Evolutionary conservation across 805 yeast genomes (phyloP).

Genomic region (Wickerhamomyces ciferrii): DNA sequence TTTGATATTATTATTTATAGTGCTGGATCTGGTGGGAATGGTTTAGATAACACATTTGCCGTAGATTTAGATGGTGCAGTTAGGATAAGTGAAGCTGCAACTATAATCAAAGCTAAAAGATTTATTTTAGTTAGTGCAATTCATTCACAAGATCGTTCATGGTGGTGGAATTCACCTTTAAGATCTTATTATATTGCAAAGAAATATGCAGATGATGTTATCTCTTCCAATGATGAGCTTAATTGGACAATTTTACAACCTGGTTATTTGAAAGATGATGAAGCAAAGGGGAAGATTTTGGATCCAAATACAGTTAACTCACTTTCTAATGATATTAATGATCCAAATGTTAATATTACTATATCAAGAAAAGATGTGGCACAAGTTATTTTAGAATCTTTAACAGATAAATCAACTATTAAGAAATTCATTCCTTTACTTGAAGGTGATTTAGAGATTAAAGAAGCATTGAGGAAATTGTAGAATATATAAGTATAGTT

Average conservation of each 20-base stretch:
- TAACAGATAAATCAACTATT: slow-evolving; percentile 31
- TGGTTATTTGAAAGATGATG: slow-evolving; percentile 35
- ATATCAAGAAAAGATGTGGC: slow-evolving; percentile 56
- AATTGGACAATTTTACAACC: slow-evolving; percentile 54
- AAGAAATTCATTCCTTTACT: slow-evolving; percentile 39
- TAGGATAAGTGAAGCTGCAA: slow-evolving; percentile 50
- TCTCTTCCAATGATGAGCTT: slow-evolving; percentile 33
- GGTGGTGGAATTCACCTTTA: slow-evolving; percentile 34
- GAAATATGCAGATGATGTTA: slow-evolving; percentile 51
- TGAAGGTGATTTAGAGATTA: slow-evolving; percentile 31
- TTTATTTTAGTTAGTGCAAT: slow-evolving; percentile 52
- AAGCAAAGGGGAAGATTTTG: slow-evolving; percentile 37
- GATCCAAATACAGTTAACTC: slow-evolving; percentile 20
- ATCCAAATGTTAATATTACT: not conserved
- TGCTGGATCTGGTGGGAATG: slow-evolving; percentile 61
- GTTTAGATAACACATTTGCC: slow-evolving; percentile 35
- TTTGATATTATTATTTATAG: slow-evolving; percentile 52
- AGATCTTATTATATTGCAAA: slow-evolving; percentile 54
- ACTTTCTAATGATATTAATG: slow-evolving; percentile 1
- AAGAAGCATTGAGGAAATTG: slow-evolving; percentile 7
- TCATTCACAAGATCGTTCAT: slow-evolving; percentile 44
- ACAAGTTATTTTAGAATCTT: slow-evolving; percentile 29
- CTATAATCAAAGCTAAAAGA: slow-evolving; percentile 35
- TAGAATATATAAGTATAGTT: too few species aligned
- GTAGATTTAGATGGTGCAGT: slow-evolving; percentile 63